Conservation (phyloP, 1,139 yeast genomes). For the Nadsonia starkeyi-henricii region DNA sequence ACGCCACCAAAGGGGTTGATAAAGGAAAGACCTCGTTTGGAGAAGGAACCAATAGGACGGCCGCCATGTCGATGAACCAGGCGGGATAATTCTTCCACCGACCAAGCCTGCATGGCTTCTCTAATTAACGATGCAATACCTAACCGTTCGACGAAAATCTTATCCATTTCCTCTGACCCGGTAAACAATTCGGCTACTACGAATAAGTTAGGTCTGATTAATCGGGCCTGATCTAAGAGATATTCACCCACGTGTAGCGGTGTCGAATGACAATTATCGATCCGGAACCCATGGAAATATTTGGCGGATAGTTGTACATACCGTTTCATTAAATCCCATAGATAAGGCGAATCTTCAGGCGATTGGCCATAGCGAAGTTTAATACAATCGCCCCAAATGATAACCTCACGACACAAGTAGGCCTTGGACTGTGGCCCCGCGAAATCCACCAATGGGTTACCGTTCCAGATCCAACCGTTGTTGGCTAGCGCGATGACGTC, state of each 20-base stretch:
- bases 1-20: constrained; percentile 8
- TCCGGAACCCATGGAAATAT: constrained; percentile 74
- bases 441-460: constrained; percentile 84
- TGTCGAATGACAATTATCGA: constrained; percentile 92
- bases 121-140: constrained; percentile 81
- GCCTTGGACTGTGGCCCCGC: constrained; percentile 71
- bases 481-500: constrained; percentile 58
- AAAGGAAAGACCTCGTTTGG: constrained; percentile 17
- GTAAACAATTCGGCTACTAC: constrained; percentile 91
- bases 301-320: constrained; percentile 67
- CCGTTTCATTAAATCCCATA: constrained; percentile 80
- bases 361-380: constrained; percentile 71
- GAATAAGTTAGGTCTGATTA: constrained; percentile 69
- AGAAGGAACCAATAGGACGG: constrained; percentile 80
- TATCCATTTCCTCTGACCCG: constrained; percentile 86
- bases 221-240: constrained; percentile 77
- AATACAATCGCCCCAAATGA: constrained; percentile 96
- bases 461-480: constrained; percentile 99
- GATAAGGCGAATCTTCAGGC: constrained; percentile 70
- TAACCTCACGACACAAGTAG: constrained; percentile 80
- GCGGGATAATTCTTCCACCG: constrained; percentile 72
- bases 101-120: constrained; percentile 97
- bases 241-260: constrained; percentile 90
- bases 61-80: constrained; percentile 90
- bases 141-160: constrained; percentile 74